phyloP scores from a whole-genome alignment of 257 asterid genomes.

The Plantago elongata region DNA sequence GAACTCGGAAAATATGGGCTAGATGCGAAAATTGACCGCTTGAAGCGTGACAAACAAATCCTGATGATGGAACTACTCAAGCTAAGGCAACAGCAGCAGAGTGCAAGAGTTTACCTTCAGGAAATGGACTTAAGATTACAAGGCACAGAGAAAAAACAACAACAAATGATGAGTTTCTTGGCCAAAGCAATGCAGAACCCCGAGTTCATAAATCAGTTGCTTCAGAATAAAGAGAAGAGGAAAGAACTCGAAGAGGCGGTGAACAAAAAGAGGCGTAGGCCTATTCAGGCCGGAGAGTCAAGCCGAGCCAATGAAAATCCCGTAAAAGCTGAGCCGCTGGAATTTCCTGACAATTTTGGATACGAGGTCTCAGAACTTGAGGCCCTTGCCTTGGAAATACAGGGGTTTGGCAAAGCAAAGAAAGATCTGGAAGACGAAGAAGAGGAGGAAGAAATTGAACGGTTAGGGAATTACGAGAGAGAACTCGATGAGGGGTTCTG shows the following conservation, averaged over 20 bases:
- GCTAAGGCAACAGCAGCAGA: slow-evolving; percentile 65
- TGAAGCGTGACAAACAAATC: slow-evolving; percentile 54
- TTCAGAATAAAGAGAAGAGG: slow-evolving; percentile 56
- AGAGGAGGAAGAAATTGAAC: slow-evolving; percentile 15
- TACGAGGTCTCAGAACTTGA: slow-evolving; percentile 64
- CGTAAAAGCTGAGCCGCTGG: slow-evolving; percentile 48
- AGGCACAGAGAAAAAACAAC: slow-evolving; percentile 66
- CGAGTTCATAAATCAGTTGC: slow-evolving; percentile 49
- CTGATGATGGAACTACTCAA: slow-evolving; percentile 51
- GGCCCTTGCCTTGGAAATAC: slow-evolving; percentile 81
- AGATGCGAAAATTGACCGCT: slow-evolving; percentile 45
- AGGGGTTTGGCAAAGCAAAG: slow-evolving; percentile 54
- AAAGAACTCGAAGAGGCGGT: slow-evolving; percentile 52
- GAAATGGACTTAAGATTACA: slow-evolving; percentile 59
- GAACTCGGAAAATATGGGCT: slow-evolving; percentile 57
- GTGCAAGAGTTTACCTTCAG: slow-evolving; percentile 39
- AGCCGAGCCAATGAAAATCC: slow-evolving; percentile 13
- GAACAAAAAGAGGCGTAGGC: slow-evolving; percentile 50
- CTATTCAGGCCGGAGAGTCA: slow-evolving; percentile 46
- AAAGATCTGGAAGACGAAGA: slow-evolving; percentile 27
- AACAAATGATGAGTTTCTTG: slow-evolving; percentile 82
- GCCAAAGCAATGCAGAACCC: slow-evolving; percentile 85
- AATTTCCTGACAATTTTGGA: slow-evolving; percentile 26
- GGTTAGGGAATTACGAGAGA: slow-evolving; percentile 21
- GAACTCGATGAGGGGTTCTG: slow-evolving; percentile 77